phyloP scores from a whole-genome alignment of 1,284 basidiomycete genomes.

The Anthracocystis setariae region DNA sequence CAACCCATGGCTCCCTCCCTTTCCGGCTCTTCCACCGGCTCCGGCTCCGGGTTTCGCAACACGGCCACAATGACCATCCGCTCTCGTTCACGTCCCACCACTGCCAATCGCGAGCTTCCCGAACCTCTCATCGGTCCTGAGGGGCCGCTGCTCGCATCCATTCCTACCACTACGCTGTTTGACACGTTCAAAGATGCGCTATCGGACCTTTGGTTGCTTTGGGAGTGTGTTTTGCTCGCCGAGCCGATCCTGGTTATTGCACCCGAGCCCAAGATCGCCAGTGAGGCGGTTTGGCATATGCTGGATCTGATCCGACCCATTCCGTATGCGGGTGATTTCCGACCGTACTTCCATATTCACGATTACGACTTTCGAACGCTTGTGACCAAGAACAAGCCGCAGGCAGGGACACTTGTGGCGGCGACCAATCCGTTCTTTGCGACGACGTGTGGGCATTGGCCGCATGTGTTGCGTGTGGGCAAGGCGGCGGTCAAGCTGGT shows the following conservation, averaged over 20 bases:
- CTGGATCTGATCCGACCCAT: slow-evolving; percentile 88
- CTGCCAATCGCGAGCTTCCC: slow-evolving; percentile 24
- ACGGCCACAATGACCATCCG: slow-evolving; percentile 43
- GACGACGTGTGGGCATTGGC: slow-evolving; percentile 88
- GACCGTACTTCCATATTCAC: slow-evolving; percentile 96
- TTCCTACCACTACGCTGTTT: slow-evolving; percentile 73
- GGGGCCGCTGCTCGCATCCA: slow-evolving; percentile 74
- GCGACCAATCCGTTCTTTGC: slow-evolving; percentile 96
- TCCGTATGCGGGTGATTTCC: slow-evolving; percentile 83
- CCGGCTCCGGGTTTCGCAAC: slow-evolving; percentile 19
- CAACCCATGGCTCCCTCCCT: slow-evolving; percentile 10
- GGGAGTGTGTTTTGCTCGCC: slow-evolving; percentile 77
- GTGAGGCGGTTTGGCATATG: slow-evolving; percentile 75
- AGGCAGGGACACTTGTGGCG: slow-evolving; percentile 83
- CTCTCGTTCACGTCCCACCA: slow-evolving; percentile 16
- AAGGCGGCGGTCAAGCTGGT: slow-evolving; percentile 54
- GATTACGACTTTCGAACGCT: slow-evolving; percentile 82
- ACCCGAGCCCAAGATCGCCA: slow-evolving; percentile 81
- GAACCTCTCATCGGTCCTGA: slow-evolving; percentile 42
- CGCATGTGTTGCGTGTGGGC: slow-evolving; percentile 78
- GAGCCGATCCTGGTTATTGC: slow-evolving; percentile 87
- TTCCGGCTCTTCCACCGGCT: slow-evolving; percentile 1
- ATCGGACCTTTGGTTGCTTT: slow-evolving; percentile 79
- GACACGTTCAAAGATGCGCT: slow-evolving; percentile 69
- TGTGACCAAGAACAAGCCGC: slow-evolving; percentile 84